Evolutionary conservation across 192 early-diverging fungal species (phyloP), one percentile per base, ranked within the genome.

Genomic region (Rhizophlyctis rosea): DNA sequence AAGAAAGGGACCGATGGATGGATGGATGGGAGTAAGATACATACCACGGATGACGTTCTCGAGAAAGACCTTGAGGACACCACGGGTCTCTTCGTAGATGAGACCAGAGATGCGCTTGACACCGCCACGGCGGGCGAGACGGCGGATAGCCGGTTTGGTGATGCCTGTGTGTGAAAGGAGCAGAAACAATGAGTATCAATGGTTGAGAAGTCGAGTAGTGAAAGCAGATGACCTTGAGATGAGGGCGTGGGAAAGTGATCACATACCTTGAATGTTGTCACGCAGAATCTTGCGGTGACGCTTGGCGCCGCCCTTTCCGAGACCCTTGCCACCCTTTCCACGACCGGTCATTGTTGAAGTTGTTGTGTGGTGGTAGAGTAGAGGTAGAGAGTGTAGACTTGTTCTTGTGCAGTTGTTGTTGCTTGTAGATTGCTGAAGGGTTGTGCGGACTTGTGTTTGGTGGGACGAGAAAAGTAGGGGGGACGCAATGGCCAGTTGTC

Each of bases 81-180:
- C 86, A 74, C 95, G 92, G 77, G 95, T 98, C 82, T 98, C 95
- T 76, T 98, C 95, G 85, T 98, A 98, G 81, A 98, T 98, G 67
- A 98, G 92, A 61, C 95, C 95, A 54, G 92, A 95, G 86, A 98
- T 98, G 90, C 95, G 93, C 91, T 98, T 98, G 86, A 98, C 95
- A 88, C 95, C 95, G 67, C 95, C 95, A 91, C 95, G 91, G 78
- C 95, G 92, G 27, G 95, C 95, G 62, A 98, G 93, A 91, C 95
- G 95, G 78, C 93, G 92, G 75, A 97, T 97, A 59, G 94, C 94
- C 52, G 94, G 94, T 87, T 96, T 96, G 75, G 94, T 96, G 77
- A 96, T 96, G 65, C 94, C 90, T n/a, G n/a, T n/a, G n/a, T n/a
- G n/a, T n/a, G n/a, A n/a, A n/a, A n/a, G n/a, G n/a, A n/a, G n/a